Conservation (phyloP, 257 asterid species). For the Solanum chilense region DNA sequence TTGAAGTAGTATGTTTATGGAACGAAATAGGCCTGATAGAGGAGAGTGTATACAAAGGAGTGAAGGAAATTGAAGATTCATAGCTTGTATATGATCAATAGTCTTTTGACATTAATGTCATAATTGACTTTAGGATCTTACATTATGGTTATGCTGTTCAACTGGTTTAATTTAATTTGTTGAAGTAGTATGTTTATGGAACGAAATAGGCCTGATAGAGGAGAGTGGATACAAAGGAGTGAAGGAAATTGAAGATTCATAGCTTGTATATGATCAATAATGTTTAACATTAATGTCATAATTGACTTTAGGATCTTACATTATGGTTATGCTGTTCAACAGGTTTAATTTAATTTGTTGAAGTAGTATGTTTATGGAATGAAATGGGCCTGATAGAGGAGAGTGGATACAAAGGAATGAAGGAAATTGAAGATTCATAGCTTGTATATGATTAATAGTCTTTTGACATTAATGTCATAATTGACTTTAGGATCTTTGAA, state of each 20-base stretch:
- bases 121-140: not conserved
- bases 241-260: not conserved
- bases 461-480: not conserved
- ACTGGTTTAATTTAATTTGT: not conserved
- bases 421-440: not conserved
- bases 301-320: not conserved
- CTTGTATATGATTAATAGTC: not conserved
- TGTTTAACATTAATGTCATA: not conserved
- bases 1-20: not conserved
- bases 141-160: not conserved
- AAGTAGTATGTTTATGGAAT: not conserved
- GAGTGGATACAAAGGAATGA: not conserved
- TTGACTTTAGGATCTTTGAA: not conserved
- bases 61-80: not conserved
- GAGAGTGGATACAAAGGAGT: not conserved
- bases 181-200: not conserved
- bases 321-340: not conserved
- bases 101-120: not conserved
- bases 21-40: not conserved
- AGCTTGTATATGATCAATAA: not conserved
- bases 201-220: no score
- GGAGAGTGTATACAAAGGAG: not conserved
- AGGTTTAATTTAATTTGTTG: not conserved
- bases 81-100: not conserved
- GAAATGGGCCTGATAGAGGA: no score